Evolutionary conservation across 2,329 filamentous ascomycete genomes (phyloP).

Genomic region (Leptosphaerulina australis): DNA sequence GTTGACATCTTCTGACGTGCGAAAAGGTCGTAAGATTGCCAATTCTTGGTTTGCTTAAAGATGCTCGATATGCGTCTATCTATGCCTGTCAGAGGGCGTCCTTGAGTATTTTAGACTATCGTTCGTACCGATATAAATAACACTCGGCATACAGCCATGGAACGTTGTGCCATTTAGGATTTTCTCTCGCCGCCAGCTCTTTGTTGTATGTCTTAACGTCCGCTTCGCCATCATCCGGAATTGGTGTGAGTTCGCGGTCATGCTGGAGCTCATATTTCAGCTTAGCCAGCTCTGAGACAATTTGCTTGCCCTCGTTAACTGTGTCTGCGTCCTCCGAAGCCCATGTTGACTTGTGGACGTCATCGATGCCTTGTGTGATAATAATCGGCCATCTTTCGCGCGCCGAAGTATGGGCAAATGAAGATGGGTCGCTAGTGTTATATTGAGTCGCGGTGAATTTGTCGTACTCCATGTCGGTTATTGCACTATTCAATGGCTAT

Average conservation of each 20-base stretch:
- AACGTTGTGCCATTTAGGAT: conserved; percentile 79
- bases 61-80: conserved; percentile 76
- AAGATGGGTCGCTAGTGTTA: conserved; percentile 78
- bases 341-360: conserved; percentile 78
- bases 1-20: conserved; percentile 87
- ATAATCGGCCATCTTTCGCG: conserved; percentile 93
- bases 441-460: conserved; percentile 66
- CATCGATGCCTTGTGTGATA: conserved; percentile 89
- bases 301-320: conserved; percentile 80
- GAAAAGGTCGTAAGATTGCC: conserved; percentile 91
- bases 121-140: conserved; percentile 78
- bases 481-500: not conserved
- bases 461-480: conserved; percentile 28
- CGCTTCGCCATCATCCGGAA: conserved; percentile 75
- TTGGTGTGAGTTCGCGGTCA: conserved; percentile 76
- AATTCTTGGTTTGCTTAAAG: conserved; percentile 78
- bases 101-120: too few relatives aligned
- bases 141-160: conserved; percentile 94
- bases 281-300: conserved; percentile 76
- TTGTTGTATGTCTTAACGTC: conserved; percentile 85
- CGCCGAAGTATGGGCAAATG: conserved; percentile 86
- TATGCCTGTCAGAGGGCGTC: conserved; percentile 33
- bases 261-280: conserved; percentile 97
- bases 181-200: conserved; percentile 76
- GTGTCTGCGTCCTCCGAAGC: conserved; percentile 67